Conservation (phyloP, 1,139 yeast genomes). For the Hansenula sp. region DNA sequence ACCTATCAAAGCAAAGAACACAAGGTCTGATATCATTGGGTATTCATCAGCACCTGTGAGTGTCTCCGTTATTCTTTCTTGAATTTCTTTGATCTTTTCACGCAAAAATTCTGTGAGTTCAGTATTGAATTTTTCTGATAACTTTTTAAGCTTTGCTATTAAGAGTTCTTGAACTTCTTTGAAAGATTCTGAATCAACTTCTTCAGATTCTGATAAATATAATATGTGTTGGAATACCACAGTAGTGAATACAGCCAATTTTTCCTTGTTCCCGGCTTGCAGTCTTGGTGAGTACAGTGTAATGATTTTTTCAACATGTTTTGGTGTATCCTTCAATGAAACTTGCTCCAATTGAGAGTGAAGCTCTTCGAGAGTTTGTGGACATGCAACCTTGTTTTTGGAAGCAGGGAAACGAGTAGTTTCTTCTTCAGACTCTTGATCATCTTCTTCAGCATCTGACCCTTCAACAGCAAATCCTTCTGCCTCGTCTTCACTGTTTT, state of each 20-base stretch:
- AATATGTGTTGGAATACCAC: conserved; percentile 63
- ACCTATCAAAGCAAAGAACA: conserved; percentile 70
- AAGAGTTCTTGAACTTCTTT: conserved; percentile 38
- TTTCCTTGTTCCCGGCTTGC: conserved; percentile 78
- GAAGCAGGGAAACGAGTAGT: conserved; percentile 9
- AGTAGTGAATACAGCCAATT: conserved; percentile 58
- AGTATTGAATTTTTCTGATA: conserved; percentile 65
- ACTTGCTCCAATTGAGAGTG: conserved; percentile 32
- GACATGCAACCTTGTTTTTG: conserved; percentile 39
- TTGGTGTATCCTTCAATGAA: conserved; percentile 40
- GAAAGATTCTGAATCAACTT: conserved; percentile 25
- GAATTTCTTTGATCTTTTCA: conserved; percentile 42
- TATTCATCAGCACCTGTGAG: conserved; percentile 19
- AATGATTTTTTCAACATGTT: conserved; percentile 51
- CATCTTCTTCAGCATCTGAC: conserved; percentile 19
- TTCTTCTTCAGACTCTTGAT: conserved; percentile 21
- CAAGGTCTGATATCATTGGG: conserved; percentile 49
- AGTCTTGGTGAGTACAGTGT: conserved; percentile 69
- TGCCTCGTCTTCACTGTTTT: conserved; percentile 46
- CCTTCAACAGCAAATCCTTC: conserved; percentile 23
- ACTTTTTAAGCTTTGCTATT: conserved; percentile 46
- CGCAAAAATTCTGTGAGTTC: conserved; percentile 56
- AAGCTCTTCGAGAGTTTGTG: conserved; percentile 53
- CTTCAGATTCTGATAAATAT: conserved; percentile 37
- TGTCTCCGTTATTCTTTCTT: conserved; percentile 36